Conservation (phyloP, 2,329 filamentous ascomycete genomes). For the Fusarium nygamai region DNA sequence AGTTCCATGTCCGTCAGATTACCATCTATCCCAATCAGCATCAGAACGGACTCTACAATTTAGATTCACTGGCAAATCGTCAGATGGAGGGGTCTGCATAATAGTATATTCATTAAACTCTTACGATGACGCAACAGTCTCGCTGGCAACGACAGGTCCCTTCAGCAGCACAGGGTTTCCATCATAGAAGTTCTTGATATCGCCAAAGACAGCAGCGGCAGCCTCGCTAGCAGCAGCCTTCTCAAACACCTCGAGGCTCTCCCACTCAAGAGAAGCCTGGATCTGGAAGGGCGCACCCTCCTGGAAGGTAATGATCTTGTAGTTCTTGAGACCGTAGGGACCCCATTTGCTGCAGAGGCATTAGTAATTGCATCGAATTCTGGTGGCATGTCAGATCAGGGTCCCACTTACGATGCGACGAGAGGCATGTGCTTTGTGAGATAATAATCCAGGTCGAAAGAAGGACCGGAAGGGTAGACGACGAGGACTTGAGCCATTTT, state of each 20-base stretch:
- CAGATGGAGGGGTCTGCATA: background rate
- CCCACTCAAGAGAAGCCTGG: conserved; percentile 39
- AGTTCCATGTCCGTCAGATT: background rate
- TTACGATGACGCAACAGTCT: conserved; percentile 10
- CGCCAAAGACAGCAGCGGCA: conserved; percentile 28
- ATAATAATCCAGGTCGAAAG: conserved; percentile 43
- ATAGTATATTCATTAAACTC: background rate
- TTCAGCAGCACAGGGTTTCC: conserved; percentile 34
- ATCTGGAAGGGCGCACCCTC: conserved; percentile 35
- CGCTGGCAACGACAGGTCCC: conserved; percentile 25
- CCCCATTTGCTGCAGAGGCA: conserved; percentile 28
- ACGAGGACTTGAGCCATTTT: conserved; percentile 41
- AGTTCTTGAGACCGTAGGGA: conserved; percentile 30
- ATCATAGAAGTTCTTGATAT: conserved; percentile 37
- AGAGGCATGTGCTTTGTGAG: conserved; percentile 43
- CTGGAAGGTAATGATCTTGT: conserved; percentile 35
- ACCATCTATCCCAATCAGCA: too few species aligned
- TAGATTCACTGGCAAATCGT: background rate
- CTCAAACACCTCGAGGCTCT: conserved; percentile 30
- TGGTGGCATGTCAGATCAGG: background rate
- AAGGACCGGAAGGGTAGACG: conserved; percentile 40
- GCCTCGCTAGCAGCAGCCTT: conserved; percentile 16
- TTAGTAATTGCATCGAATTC: background rate
- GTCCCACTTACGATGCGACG: conserved; percentile 29
- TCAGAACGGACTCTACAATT: background rate